Evolutionary conservation across 1,284 basidiomycete species (phyloP).

Genomic region (Boletus sp.): DNA sequence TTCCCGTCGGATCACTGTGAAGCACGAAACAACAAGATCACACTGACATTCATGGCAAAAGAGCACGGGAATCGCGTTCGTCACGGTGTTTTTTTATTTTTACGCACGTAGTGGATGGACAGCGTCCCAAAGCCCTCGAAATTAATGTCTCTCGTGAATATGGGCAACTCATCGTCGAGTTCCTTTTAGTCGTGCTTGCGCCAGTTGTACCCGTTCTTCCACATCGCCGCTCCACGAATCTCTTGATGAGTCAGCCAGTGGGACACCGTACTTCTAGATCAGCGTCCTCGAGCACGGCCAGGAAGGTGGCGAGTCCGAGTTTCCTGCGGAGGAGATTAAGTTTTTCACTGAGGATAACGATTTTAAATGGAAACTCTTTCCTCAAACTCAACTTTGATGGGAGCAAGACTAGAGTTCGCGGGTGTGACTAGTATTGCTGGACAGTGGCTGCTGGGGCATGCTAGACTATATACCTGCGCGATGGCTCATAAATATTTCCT

Average conservation of each 20-base stretch:
- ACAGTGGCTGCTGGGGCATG: too few relatives aligned
- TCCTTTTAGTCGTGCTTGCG: slow-evolving; percentile 35
- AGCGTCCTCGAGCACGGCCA: slow-evolving; percentile 39
- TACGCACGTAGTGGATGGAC: slow-evolving; percentile 42
- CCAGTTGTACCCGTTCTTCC: slow-evolving; percentile 43
- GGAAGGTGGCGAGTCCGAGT: slow-evolving; percentile 35
- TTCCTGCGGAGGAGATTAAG: slow-evolving; percentile 30
- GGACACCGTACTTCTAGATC: slow-evolving; percentile 41
- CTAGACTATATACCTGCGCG: too few relatives aligned
- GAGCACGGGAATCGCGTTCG: slow-evolving; percentile 40
- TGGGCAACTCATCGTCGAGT: slow-evolving; percentile 39
- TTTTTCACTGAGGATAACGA: slow-evolving; percentile 32
- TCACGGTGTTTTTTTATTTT: slow-evolving; percentile 35
- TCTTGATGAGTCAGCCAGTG: slow-evolving; percentile 37
- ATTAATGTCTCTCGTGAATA: slow-evolving; percentile 39
- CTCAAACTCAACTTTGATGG: neutral
- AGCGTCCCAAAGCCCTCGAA: slow-evolving; percentile 36
- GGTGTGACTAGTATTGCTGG: too few relatives aligned
- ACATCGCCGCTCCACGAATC: slow-evolving; percentile 35
- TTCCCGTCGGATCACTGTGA: neutral
- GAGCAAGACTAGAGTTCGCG: too few relatives aligned
- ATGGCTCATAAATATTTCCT: too few relatives aligned
- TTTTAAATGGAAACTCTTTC: slow-evolving; percentile 26
- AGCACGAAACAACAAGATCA: neutral
- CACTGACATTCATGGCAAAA: slow-evolving; percentile 46